A percentile compares a stretch with the other conserved stretches of the same genome.
Conservation (phyloP, 164 flowering plant species). For the Houttuynia cordata region DNA sequence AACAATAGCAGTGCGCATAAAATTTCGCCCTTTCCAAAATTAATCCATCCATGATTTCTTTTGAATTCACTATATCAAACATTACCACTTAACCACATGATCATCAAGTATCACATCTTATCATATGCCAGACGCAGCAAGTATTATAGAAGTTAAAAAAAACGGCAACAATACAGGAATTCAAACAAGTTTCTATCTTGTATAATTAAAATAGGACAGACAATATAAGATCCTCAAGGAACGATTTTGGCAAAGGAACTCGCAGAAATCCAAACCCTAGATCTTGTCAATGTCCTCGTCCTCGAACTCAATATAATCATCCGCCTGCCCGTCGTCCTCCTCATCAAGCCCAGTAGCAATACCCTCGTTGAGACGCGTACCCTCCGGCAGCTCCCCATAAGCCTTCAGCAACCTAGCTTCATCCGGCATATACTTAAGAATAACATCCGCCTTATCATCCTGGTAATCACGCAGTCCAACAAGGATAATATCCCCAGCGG, state of each 20-base stretch:
- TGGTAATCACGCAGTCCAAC: constrained; percentile 23
- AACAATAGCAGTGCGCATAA: no score
- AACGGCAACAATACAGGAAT: background rate
- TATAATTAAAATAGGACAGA: no score
- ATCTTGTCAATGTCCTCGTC: constrained; percentile 20
- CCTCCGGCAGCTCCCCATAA: constrained; percentile 21
- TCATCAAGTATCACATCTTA: no score
- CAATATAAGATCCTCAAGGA: no score
- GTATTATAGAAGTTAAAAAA: background rate
- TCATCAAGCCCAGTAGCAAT: constrained; percentile 15
- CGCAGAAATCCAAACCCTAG: background rate
- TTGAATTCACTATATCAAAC: background rate
- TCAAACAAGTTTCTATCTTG: no score
- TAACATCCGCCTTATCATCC: constrained; percentile 22
- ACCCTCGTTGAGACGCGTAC: constrained; percentile 17
- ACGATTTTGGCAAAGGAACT: background rate
- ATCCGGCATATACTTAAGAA: constrained; percentile 23
- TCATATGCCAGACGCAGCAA: background rate
- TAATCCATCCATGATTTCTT: background rate
- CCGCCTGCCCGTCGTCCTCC: constrained; percentile 14
- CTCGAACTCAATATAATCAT: constrained; percentile 19
- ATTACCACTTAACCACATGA: no score
- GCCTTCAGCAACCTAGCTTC: constrained; percentile 21
- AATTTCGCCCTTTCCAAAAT: no score
- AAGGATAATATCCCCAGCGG: constrained; percentile 20